Evolutionary conservation across 257 asterid species (phyloP), one percentile per base, ranked within the genome.

Genomic region (Rubia yunnanensis): DNA sequence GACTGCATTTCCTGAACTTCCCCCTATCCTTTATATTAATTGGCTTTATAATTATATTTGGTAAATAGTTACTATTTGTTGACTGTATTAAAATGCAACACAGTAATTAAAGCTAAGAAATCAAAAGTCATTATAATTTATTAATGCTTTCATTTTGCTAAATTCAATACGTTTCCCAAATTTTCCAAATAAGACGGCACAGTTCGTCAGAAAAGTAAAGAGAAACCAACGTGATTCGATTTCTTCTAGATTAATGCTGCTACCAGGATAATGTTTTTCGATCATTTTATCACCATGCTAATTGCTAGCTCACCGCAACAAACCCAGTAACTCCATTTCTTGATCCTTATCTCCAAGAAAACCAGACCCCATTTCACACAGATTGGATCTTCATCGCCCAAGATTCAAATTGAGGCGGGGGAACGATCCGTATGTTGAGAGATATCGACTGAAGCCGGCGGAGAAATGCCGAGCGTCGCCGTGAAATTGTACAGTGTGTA

Each of bases 391-490:
- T 20, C 57, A 6, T 30, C 31, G 15, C 23, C 60, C 26, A 10
- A 59, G 27, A 14, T n/a, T 22, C 23, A 10, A 28, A n/a, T 36
- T 64, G 13, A 1, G 64, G 63, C 5, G 1, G 20, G 35, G 64
- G 49, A n/a, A n/a, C n/a, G 62, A 10, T 48, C 34, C 5, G 10
- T 23, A 23, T 55, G 60, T 11, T 31, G 64, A 60, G 30, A 65
- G 74, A 61, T 72, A 10, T 59, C 66, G n/a, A 11, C 64, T 50
- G 49, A 74, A 50, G 34, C 69, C 7, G 64, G 32, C 14, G 11
- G 18, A 65, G 83, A 84, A 80, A 92, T 92, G 98, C 98, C 98
- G 72, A 92, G 89, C 83, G 91, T 92, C 64, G 97, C 89, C 14
- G 85, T 92, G 63, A 92, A 92, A 76, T 66, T 92, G 24, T 89